Conservation (phyloP, 73 alveolate species). For the Paramecium biaurelia region DNA sequence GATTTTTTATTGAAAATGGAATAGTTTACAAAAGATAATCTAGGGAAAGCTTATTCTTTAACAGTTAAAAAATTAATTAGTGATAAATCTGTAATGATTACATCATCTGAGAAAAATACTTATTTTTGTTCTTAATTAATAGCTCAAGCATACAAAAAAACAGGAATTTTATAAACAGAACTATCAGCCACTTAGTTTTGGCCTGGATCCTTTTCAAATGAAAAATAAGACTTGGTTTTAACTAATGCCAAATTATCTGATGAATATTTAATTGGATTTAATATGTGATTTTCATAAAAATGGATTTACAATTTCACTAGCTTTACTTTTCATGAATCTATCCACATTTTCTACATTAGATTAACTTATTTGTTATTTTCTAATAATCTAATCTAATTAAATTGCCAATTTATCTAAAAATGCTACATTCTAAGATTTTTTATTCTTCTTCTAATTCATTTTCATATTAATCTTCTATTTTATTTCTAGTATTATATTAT, state of each 20-base stretch:
- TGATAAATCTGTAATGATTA: background rate
- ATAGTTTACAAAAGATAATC: background rate
- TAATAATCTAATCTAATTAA: background rate
- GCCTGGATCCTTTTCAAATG: constrained; percentile 52
- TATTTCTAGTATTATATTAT: background rate
- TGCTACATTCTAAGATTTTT: constrained; percentile 19
- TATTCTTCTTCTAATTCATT: background rate
- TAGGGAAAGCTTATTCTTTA: constrained; percentile 9
- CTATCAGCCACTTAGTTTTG: constrained; percentile 13
- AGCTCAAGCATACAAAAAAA: background rate
- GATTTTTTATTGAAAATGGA: background rate
- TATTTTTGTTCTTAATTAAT: constrained; percentile 36
- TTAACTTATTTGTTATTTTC: background rate
- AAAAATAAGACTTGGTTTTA: background rate
- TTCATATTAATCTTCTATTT: constrained; percentile 10
- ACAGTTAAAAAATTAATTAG: background rate
- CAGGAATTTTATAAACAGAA: constrained; percentile 26
- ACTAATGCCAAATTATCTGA: constrained; percentile 16
- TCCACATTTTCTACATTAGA: background rate
- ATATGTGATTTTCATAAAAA: constrained; percentile 48
- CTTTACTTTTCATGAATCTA: background rate
- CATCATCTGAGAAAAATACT: background rate
- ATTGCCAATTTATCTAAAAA: constrained; percentile 26
- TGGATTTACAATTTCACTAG: constrained; percentile 16
- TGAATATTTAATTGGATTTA: constrained; percentile 46